Conservation (phyloP, 2,329 filamentous ascomycete genomes). For the Sclerotinia subarctica region DNA sequence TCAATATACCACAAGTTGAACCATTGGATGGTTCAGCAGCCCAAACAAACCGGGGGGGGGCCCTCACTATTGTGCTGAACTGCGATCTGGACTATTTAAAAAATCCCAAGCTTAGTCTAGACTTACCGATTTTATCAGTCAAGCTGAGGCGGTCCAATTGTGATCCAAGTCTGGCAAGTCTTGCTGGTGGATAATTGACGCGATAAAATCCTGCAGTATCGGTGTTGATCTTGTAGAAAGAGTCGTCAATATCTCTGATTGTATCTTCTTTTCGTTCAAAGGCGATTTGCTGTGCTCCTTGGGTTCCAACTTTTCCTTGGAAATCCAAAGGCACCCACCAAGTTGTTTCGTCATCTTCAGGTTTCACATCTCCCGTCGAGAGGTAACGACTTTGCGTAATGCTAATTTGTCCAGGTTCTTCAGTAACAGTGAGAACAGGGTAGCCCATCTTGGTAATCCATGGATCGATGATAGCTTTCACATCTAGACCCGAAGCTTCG, state of each 20-base stretch:
- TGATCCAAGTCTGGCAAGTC: constrained; percentile 75
- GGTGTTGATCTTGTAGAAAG: constrained; percentile 88
- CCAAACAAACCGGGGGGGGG: neutral
- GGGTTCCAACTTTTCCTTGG: constrained; percentile 66
- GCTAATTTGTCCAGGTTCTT: constrained; percentile 77
- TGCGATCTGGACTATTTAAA: neutral
- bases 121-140: constrained; percentile 81
- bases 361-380: constrained; percentile 83
- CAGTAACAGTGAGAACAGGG: constrained; percentile 80
- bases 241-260: constrained; percentile 68
- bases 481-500: constrained; percentile 82
- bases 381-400: constrained; percentile 87
- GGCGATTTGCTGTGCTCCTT: constrained; percentile 61
- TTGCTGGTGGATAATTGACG: constrained; percentile 54
- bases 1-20: neutral
- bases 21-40: neutral
- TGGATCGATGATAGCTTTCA: constrained; percentile 81
- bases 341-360: constrained; percentile 83
- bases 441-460: constrained; percentile 98
- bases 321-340: constrained; percentile 96
- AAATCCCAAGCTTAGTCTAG: neutral
- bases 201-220: constrained; percentile 76
- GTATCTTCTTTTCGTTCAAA: constrained; percentile 75
- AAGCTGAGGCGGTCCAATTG: constrained; percentile 73
- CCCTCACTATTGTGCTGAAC: neutral